Evolutionary conservation across 1,139 yeast genomes (phyloP).

Genomic region (Blastobotrys niveus): DNA sequence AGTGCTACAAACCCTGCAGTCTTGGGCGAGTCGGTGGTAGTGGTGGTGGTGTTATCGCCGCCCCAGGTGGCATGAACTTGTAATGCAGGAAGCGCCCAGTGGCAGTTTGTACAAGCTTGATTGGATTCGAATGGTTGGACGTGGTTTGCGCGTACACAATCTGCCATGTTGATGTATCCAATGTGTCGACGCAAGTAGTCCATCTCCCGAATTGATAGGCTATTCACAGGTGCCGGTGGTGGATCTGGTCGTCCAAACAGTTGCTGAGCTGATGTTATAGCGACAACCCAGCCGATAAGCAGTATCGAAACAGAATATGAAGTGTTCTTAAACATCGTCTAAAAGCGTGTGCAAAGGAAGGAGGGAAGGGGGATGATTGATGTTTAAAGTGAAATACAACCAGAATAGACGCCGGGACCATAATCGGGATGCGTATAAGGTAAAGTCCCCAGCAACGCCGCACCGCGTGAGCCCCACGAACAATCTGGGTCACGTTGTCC

Average conservation of each 20-base stretch:
- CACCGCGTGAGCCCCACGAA: constrained; percentile 1
- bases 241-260: no score
- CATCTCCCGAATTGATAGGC: no score
- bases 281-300: no score
- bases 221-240: no score
- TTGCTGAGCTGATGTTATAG: no score
- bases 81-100: neutral
- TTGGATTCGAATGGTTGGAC: neutral
- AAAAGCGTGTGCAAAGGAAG: no score
- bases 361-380: no score
- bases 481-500: constrained; percentile 11
- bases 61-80: neutral
- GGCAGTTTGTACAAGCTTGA: constrained; percentile 5
- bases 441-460: constrained; percentile 2
- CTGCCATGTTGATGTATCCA: constrained; percentile 8
- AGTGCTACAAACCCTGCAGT: constrained; percentile 3
- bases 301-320: no score
- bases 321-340: no score
- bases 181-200: constrained; percentile 4
- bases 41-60: neutral
- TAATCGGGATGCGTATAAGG: constrained; percentile 11
- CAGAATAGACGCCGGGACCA: constrained; percentile 10
- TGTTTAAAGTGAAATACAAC: no score
- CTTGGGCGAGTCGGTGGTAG: neutral
- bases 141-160: neutral